Percentiles rank a stretch among this genome's conserved stretches.
phyloP scores from a whole-genome alignment of 2,329 filamentous ascomycete species.

The Erysiphe pulchra region DNA sequence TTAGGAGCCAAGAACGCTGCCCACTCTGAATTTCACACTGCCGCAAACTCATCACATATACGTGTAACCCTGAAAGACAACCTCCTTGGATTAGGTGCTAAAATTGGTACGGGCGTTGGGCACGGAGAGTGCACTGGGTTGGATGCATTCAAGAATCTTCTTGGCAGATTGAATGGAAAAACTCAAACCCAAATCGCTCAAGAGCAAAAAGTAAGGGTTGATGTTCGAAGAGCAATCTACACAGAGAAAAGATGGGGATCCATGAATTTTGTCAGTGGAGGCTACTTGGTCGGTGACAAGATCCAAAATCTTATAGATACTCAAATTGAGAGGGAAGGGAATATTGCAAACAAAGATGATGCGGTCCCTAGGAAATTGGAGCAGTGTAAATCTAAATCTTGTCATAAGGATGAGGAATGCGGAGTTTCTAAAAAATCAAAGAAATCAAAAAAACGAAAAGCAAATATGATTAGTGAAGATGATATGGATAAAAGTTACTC shows the following conservation, averaged over 20 bases:
- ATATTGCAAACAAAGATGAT: constrained; percentile 4
- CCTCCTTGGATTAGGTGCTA: constrained; percentile 69
- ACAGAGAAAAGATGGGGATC: constrained; percentile 50
- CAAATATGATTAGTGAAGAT: constrained; percentile 4
- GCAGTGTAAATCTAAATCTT: constrained; percentile 2
- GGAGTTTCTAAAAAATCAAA: constrained; percentile 6
- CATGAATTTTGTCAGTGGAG: constrained; percentile 74
- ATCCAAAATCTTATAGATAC: constrained; percentile 21
- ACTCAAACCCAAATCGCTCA: constrained; percentile 44
- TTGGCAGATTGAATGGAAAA: constrained; percentile 78
- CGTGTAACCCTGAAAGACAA: constrained; percentile 72
- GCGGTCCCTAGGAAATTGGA: constrained; percentile 3
- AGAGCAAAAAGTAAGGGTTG: constrained; percentile 40
- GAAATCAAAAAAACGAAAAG: constrained; percentile 15
- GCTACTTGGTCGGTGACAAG: constrained; percentile 35
- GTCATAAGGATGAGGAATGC: constrained; percentile 13
- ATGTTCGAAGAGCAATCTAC: constrained; percentile 48
- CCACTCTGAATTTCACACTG: constrained; percentile 52
- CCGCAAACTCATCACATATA: constrained; percentile 65
- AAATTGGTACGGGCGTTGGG: constrained; percentile 36
- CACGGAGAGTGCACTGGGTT: constrained; percentile 59
- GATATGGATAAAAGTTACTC: constrained; percentile 8
- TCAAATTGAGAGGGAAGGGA: constrained; percentile 10
- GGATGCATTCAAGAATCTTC: constrained; percentile 60
- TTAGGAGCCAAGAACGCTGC: constrained; percentile 54